phyloP scores from a whole-genome alignment of 495 filamentous ascomycete genomes.

The Choiromyces venosus region DNA sequence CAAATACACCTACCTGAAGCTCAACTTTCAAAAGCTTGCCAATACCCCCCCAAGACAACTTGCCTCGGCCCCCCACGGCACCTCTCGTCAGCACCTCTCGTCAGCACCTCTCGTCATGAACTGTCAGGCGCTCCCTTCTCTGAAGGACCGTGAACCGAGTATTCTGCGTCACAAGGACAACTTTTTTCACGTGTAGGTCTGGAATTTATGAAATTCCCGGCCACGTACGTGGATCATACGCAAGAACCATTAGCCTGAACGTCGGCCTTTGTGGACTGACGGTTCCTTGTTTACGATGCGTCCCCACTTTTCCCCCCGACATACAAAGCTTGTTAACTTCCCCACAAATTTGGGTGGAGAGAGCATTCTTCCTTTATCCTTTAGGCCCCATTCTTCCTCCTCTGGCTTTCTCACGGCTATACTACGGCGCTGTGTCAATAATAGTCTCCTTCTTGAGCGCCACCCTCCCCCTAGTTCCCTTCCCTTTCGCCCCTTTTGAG shows the following conservation, averaged over 20 bases:
- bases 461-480: neutral
- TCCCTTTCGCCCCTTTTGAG: neutral
- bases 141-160: neutral
- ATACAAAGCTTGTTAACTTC: neutral
- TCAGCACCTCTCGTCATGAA: too few relatives aligned
- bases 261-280: neutral
- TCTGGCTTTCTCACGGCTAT: neutral
- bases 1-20: neutral
- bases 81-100: too few relatives aligned
- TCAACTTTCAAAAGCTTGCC: neutral
- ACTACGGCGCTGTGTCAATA: neutral
- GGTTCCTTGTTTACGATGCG: neutral
- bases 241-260: neutral
- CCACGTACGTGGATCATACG: neutral
- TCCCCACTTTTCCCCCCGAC: neutral
- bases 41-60: neutral
- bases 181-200: neutral
- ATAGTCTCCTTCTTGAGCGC: neutral
- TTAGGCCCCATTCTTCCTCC: too few relatives aligned
- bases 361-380: neutral
- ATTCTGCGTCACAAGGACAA: neutral
- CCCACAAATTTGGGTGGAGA: neutral
- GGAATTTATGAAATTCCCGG: neutral
- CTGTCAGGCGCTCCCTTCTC: neutral
- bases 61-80: neutral